Conservation (phyloP, 805 yeast genomes). For the Candida easanensis region DNA sequence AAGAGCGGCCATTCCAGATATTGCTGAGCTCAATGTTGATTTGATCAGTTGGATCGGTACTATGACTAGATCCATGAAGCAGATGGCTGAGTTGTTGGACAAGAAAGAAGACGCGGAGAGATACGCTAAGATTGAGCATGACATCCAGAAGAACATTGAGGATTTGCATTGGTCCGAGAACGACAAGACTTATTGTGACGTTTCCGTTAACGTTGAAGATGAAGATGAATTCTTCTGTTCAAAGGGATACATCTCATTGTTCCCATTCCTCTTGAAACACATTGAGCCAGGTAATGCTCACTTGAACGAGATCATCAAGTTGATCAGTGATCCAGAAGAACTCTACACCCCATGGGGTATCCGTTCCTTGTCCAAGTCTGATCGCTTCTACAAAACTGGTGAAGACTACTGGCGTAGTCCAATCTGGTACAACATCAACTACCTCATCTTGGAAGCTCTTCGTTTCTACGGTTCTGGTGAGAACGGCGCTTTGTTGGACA, state of each 20-base stretch:
- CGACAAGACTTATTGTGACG: slow-evolving; percentile 74
- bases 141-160: slow-evolving; percentile 63
- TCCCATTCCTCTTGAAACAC: slow-evolving; percentile 79
- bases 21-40: slow-evolving; percentile 89
- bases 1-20: slow-evolving; percentile 73
- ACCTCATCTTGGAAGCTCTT: slow-evolving; percentile 70
- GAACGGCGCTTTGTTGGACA: slow-evolving; percentile 26
- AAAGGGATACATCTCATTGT: slow-evolving; percentile 80
- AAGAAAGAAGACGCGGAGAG: slow-evolving; percentile 53
- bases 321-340: slow-evolving; percentile 66
- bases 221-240: slow-evolving; percentile 75
- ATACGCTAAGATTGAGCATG: slow-evolving; percentile 51
- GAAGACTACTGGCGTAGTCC: slow-evolving; percentile 98
- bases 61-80: slow-evolving; percentile 79
- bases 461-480: slow-evolving; percentile 45
- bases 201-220: slow-evolving; percentile 71
- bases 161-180: slow-evolving; percentile 77
- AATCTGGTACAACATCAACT: slow-evolving; percentile 90
- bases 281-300: slow-evolving; percentile 47
- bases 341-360: slow-evolving; percentile 80
- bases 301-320: slow-evolving; percentile 49
- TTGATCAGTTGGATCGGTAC: slow-evolving; percentile 90
- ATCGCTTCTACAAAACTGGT: slow-evolving; percentile 62
- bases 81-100: slow-evolving; percentile 63
- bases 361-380: slow-evolving; percentile 71